Evolutionary conservation across 2,329 filamentous ascomycete species (phyloP), one percentile per base, ranked within the genome.

Genomic region (Hypoxylon rubiginosum): DNA sequence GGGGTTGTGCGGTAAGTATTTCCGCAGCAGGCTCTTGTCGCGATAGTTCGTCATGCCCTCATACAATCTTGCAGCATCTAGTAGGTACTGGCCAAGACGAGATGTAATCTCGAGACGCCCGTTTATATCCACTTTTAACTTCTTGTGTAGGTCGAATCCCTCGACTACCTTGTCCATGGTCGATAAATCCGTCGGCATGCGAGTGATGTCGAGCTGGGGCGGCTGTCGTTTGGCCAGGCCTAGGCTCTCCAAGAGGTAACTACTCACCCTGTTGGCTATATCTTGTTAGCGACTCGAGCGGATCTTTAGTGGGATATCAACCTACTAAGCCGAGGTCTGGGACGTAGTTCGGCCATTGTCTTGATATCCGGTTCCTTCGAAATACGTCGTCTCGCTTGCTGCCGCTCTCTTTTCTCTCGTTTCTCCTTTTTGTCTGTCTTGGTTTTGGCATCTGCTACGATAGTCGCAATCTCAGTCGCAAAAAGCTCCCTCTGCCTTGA

Each of bases 11-110:
- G 71, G 26, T 9, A 74, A 51, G 49, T 71, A 73, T 13, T 24
- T 39, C 17, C n/a, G n/a, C 5, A 32, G 68, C 11, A 81, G 61
- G 41, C 66, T 67, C 58, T 77, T 74, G 57, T 82, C 79, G 0
- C 71, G 67, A 34, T 77, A 75, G 3, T 73, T 75, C 0, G 72
- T 52, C 68, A 82, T 81, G 0, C 73, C 75, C 49, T 81, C 79
- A 17, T 75, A 74, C 0, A 81, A 68, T 0, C 67, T 68, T 0
- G 79, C 77, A 0, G 76, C 77, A 45, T 76, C 72, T 1, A 78
- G 59, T 0, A 81, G 66, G 5, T 77, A 71, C 15, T 75, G 65
- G 0, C 74, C 78, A 0, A 80, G 53, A 0, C 54, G 19, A 21
- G 58, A 68, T 6, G 55, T 15, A 1, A 66, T 41, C 21, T 10